Base-by-base conservation (phyloP, 106 monocot genomes). In the Dendrobium chrysotoxum region DNA sequence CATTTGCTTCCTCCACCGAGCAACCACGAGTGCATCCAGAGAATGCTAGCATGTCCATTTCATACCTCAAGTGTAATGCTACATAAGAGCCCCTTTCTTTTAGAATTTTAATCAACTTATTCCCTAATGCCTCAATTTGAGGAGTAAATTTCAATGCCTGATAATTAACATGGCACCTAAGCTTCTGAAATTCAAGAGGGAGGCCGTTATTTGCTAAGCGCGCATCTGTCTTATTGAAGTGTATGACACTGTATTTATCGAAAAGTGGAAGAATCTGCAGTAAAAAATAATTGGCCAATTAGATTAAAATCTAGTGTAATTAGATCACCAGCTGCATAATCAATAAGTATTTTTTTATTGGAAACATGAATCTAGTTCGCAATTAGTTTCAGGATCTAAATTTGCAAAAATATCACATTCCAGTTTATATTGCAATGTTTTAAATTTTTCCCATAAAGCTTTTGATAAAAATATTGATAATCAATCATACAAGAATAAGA, bases 31-130 rank as follows among this genome's bases (percentile, higher is more conserved):
- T 91, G 67, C 98, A 99, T 54, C 98, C 98, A 82, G 94, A 95
- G 83, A 99, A 99, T 71, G 98, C 90, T 13, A 99, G 89, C 98
- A 99, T 95, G 65, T 99, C 98, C 98, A 95, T 99, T 88, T 99
- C 98, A 81, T 95, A 99, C 86, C 98, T 85, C 81, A 99, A 84
- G 85, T 99, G 98, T 77, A 99, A 90, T 65, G 98, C 91, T 66
- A 93, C 85, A 90, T 90, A 99, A 72, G 71, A 68, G 39, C 95
- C 95, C 78, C 80, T 85, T 68, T 53, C 68, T 83, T 39, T 77
- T 82, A 99, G 91, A 87, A 85, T 76, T 40, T 80, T 57, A 65
- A 95, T 73, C 85, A 99, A 82, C 80, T 87, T 99, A 40, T 93
- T 91, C 16, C 98, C 98, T 58, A 99, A 83, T 74, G 82, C 80